Conservation (phyloP, 2,329 filamentous ascomycete genomes). For the Curvularia verruculosa region DNA sequence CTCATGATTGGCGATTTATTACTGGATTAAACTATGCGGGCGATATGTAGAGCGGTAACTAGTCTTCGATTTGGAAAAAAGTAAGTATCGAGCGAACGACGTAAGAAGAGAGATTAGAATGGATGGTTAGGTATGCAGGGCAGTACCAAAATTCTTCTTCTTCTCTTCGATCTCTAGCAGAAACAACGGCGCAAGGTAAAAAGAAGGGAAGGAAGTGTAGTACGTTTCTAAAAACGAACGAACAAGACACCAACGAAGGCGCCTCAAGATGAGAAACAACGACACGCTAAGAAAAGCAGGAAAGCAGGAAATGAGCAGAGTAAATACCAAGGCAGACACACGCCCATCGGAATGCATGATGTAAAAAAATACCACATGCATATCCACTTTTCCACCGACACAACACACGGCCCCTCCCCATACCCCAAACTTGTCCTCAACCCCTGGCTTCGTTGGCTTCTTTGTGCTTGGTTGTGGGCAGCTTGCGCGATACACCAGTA, state of each 20-base stretch:
- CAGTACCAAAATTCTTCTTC: not conserved
- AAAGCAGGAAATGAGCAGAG: not conserved
- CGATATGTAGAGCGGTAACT: not conserved
- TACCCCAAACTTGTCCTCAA: no score
- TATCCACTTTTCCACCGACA: not conserved
- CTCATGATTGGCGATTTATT: slow-evolving; percentile 19
- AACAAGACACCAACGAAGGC: not conserved
- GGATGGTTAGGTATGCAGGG: not conserved
- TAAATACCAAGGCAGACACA: not conserved
- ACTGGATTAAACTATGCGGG: not conserved
- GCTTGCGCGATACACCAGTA: not conserved
- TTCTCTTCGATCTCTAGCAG: not conserved
- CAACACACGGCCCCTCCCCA: not conserved
- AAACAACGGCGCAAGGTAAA: not conserved
- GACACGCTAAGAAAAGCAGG: not conserved
- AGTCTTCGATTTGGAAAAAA: not conserved
- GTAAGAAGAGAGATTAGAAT: not conserved
- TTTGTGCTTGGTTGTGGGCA: no score
- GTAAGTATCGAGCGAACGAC: no score
- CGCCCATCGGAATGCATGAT: not conserved
- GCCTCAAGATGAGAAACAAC: not conserved
- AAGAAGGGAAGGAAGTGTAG: not conserved
- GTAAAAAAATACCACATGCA: not conserved
- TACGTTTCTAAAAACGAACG: not conserved
- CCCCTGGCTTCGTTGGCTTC: no score